These are phyloP conservation scores for Gossypium thurberi DNA, from an alignment of 345 rosid species.

Conservation along the genomic window DNA sequence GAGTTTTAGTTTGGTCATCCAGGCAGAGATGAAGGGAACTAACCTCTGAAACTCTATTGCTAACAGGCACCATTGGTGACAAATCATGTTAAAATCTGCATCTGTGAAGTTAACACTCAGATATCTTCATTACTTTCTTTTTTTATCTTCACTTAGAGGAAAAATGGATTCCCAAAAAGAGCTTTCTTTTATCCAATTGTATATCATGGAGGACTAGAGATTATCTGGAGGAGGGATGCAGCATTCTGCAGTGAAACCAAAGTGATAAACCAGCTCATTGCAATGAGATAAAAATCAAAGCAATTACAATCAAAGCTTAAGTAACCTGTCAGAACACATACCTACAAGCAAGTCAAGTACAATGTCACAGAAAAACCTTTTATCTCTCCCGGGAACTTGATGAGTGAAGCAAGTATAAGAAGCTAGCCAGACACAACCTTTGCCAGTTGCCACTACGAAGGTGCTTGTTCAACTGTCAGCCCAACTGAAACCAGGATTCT, in stretches of 20 bases:
- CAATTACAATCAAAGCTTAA: not conserved
- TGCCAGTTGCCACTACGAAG: not conserved
- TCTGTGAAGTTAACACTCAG: not conserved
- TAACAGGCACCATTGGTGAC: not conserved
- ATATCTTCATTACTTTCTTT: not conserved
- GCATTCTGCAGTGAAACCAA: not conserved
- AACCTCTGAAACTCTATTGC: not conserved
- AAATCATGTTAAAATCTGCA: not conserved
- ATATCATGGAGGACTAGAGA: not conserved
- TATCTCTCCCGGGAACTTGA: not conserved
- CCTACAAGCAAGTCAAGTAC: not conserved
- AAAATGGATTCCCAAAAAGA: not conserved
- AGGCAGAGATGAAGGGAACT: not conserved
- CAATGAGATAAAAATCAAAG: not conserved
- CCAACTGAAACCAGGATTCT: conserved; percentile 60
- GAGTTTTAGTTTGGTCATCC: not conserved
- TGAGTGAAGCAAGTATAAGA: not conserved
- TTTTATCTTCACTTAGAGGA: not conserved
- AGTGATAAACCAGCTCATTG: not conserved
- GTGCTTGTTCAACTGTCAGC: conserved; percentile 19
- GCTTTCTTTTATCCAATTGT: not conserved
- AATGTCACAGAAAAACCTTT: not conserved
- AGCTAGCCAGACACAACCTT: not conserved
- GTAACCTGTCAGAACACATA: not conserved
- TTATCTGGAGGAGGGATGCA: not conserved